Evolutionary conservation across 164 flowering plant species (phyloP).

Genomic region (Piper betle): DNA sequence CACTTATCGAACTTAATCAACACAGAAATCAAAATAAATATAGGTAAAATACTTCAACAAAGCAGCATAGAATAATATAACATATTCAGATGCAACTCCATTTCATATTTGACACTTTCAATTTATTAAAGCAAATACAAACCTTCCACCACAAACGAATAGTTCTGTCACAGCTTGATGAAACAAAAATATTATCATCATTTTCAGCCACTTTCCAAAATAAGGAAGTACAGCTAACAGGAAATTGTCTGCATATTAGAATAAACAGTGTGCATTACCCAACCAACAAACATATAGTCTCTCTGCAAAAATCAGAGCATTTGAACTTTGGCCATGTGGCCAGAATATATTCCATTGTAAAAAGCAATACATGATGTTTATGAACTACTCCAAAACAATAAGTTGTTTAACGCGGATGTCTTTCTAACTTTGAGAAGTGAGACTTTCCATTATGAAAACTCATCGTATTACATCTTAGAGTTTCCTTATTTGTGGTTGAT

Average conservation of each 20-base stretch:
- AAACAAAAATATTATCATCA: conserved; percentile 35
- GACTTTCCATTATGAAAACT: too few relatives aligned
- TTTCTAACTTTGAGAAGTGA: too few relatives aligned
- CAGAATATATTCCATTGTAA: too few relatives aligned
- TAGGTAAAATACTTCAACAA: too few relatives aligned
- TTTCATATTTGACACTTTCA: not conserved
- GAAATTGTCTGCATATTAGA: conserved; percentile 31
- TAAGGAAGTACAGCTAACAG: conserved; percentile 30
- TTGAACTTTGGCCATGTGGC: not conserved
- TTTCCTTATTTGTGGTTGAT: too few relatives aligned
- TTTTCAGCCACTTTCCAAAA: conserved; percentile 23
- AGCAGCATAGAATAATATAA: not conserved
- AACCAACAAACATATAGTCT: not conserved
- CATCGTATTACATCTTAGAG: too few relatives aligned
- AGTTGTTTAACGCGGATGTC: too few relatives aligned
- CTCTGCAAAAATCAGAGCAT: not conserved
- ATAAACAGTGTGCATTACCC: not conserved
- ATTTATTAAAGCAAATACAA: not conserved
- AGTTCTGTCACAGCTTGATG: conserved; percentile 54
- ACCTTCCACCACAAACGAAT: conserved; percentile 86
- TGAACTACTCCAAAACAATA: too few relatives aligned
- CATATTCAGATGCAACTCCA: too few relatives aligned
- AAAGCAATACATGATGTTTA: too few relatives aligned
- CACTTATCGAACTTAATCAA: too few relatives aligned
- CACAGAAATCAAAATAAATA: too few relatives aligned